phyloP scores from a whole-genome alignment of 176 grass and related monocot species.

The bread wheat (Triticum aestivum) region DNA sequence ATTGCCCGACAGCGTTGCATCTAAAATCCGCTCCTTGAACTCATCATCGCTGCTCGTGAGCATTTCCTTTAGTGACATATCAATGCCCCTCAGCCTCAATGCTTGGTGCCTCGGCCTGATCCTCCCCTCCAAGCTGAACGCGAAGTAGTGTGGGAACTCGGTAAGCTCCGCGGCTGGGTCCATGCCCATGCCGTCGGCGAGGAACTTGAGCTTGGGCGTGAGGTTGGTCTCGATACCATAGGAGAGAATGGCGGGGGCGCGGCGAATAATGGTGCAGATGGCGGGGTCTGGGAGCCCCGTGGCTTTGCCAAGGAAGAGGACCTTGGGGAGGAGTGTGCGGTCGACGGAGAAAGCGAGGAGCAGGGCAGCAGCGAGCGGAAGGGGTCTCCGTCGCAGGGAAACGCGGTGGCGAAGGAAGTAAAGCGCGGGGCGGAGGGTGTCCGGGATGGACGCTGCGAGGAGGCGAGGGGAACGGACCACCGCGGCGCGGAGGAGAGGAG shows the following conservation, averaged over 20 bases:
- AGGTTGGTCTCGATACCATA: conserved; percentile 71
- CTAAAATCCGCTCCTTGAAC: conserved; percentile 45
- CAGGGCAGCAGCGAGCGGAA: conserved; percentile 50
- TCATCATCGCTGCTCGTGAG: conserved; percentile 59
- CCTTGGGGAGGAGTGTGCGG: conserved; percentile 66
- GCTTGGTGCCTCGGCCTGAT: conserved; percentile 52
- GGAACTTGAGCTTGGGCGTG: conserved; percentile 59
- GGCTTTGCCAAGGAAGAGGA: conserved; percentile 43
- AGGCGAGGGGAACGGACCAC: conserved; percentile 59
- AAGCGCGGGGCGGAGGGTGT: conserved; percentile 56
- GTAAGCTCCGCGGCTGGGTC: conserved; percentile 42
- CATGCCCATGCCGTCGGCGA: conserved; percentile 41
- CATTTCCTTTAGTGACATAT: conserved; percentile 62
- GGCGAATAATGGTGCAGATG: conserved; percentile 43
- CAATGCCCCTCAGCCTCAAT: conserved; percentile 31
- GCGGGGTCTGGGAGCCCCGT: conserved; percentile 39
- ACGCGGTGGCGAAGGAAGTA: conserved; percentile 54
- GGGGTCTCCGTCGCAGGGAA: conserved; percentile 24
- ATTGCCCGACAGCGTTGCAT: not conserved
- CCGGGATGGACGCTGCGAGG: conserved; percentile 45
- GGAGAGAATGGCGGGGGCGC: conserved; percentile 66
- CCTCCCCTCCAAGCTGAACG: conserved; percentile 71
- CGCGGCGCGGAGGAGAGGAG: conserved; percentile 36
- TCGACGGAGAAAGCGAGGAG: conserved; percentile 69
- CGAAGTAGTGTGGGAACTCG: conserved; percentile 86